Evolutionary conservation across 1,284 basidiomycete species (phyloP).

Genomic region (Fistulina hepatica): DNA sequence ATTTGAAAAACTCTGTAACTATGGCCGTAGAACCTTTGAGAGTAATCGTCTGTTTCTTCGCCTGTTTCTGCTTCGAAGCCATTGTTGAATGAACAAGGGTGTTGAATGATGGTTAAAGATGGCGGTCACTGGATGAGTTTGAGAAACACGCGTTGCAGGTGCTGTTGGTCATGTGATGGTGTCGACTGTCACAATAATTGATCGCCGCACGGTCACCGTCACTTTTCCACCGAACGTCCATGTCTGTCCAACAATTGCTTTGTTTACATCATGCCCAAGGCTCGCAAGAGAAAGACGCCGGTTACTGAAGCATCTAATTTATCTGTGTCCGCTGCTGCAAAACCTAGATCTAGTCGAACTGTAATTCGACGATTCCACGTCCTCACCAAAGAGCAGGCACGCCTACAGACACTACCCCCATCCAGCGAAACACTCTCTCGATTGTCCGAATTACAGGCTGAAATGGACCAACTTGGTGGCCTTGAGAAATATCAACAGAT

Average conservation of each 20-base stretch:
- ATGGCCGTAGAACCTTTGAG: conserved; percentile 92
- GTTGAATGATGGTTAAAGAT: too few species aligned
- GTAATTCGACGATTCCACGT: conserved; percentile 63
- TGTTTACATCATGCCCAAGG: conserved; percentile 5
- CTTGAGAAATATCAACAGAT: conserved; percentile 71
- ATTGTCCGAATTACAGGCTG: conserved; percentile 41
- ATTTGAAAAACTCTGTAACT: conserved; percentile 99
- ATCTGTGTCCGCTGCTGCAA: conserved; percentile 17
- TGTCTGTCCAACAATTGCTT: too few species aligned
- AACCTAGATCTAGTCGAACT: conserved; percentile 44
- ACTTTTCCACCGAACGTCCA: too few species aligned
- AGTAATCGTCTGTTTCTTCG: conserved; percentile 71
- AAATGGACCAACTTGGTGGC: conserved; percentile 64
- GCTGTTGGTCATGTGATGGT: too few species aligned
- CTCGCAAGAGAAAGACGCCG: conserved; percentile 20
- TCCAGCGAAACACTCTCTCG: conserved; percentile 19
- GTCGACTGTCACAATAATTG: too few species aligned
- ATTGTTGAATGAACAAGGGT: too few species aligned
- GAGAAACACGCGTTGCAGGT: too few species aligned
- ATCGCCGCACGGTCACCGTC: too few species aligned
- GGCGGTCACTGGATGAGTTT: too few species aligned
- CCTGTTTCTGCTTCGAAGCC: conserved; percentile 54
- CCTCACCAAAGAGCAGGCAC: conserved; percentile 48
- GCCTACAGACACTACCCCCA: conserved; percentile 26
- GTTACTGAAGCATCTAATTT: conserved; percentile 16